Percentiles rank a stretch among this genome's conserved stretches.
Evolutionary conservation across 306 rosid genomes (phyloP).

Genomic region (Gastrolobium bilobum): DNA sequence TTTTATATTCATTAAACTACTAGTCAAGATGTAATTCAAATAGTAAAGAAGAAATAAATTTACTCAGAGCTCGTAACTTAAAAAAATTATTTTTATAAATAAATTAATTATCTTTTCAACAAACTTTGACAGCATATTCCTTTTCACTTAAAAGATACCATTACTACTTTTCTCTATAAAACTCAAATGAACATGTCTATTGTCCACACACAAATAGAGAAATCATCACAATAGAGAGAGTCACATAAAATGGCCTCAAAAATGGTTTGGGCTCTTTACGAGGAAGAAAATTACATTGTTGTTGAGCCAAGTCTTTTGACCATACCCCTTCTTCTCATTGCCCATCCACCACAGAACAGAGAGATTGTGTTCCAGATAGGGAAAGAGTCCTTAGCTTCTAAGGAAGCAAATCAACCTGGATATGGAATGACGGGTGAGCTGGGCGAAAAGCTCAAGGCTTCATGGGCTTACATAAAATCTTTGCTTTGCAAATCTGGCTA

Average conservation of each 20-base stretch:
- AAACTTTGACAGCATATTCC: no score
- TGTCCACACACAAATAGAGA: slow-evolving; percentile 24
- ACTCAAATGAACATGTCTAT: no score
- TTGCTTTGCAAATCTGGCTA: slow-evolving; percentile 64
- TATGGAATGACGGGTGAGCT: background rate
- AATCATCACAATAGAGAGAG: slow-evolving; percentile 13
- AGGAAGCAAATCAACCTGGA: slow-evolving; percentile 51
- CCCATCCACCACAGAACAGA: slow-evolving; percentile 54
- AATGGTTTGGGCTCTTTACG: slow-evolving; percentile 40
- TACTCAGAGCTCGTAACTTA: no score
- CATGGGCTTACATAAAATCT: slow-evolving; percentile 65
- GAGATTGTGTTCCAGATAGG: slow-evolving; percentile 73
- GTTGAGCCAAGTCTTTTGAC: slow-evolving; percentile 66
- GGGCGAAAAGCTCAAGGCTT: slow-evolving; percentile 66
- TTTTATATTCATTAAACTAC: no score
- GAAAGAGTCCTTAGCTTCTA: slow-evolving; percentile 49
- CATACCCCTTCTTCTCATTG: slow-evolving; percentile 48
- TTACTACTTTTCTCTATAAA: no score
- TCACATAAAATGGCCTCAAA: slow-evolving; percentile 58
- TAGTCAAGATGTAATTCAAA: no score
- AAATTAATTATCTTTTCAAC: no score
- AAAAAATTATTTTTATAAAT: no score
- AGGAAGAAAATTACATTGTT: slow-evolving; percentile 74
- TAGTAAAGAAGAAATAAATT: no score
- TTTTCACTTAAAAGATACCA: no score